Evolutionary conservation across 371 early-diverging fungal genomes (phyloP), one percentile per base, ranked within the genome.

Genomic region (Mucor racemosus): DNA sequence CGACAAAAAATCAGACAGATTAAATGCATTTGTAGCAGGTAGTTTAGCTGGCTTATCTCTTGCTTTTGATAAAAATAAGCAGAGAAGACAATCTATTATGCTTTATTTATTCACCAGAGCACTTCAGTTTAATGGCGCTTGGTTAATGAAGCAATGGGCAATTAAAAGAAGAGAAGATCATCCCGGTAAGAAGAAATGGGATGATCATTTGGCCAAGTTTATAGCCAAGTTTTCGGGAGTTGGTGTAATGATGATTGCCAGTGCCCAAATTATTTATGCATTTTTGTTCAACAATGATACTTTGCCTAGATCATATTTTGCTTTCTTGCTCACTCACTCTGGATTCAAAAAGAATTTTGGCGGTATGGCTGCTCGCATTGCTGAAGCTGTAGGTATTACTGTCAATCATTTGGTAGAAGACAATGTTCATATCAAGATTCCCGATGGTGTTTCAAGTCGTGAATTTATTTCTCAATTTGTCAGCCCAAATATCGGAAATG

Each of bases 21-120:
- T 86, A 50, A 92, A 92, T 60, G 84, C 94, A 7, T 88, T 94
- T 69, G 74, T 93, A 8, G 95, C 95, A 5, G 95, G 95, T 15
- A 78, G 87, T 39, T 68, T 93, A 1, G 91, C 95, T 5, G 94
- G 95, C 2, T 58, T 90, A 62, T 76, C 90, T 0, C 78, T 94
- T 19, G 69, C 83, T 19, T 75, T 95, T 35, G 95, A 95, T 76
- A 78, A 81, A 14, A 91, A 91, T 76, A 73, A 80, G 39, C 82
- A 80, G 13, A 85, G 94, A 36, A 81, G 94, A 38, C 85, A 88
- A 48, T 91, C 94, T 17, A 86, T 95, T 40, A 88, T 92, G 59
- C 77, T 94, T 41, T 95, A 94, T 66, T 72, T 94, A 26, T 80
- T 90, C 31, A 93, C 95, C 5, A 85, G 95, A 54, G 88, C 90